These are phyloP conservation scores for Lophiotrema nucula DNA, from an alignment of 495 filamentous ascomycete genomes.

Conservation along the genomic window DNA sequence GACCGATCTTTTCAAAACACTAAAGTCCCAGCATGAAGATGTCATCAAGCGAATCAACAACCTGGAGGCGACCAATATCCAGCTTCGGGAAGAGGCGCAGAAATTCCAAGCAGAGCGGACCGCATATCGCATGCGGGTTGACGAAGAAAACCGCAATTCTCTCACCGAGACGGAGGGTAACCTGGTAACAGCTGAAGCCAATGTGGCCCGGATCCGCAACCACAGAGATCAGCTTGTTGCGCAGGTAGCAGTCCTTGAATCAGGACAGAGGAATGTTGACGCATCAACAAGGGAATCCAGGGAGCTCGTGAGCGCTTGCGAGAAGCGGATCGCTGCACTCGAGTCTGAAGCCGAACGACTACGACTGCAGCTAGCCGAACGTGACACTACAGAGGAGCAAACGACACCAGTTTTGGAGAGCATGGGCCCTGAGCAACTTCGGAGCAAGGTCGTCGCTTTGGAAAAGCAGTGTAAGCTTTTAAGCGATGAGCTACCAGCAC, in stretches of 20 bases:
- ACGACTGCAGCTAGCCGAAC: conserved; percentile 51
- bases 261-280: conserved; percentile 72
- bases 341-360: conserved; percentile 79
- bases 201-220: conserved; percentile 79
- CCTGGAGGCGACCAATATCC: conserved; percentile 82
- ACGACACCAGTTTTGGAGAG: conserved; percentile 43
- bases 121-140: conserved; percentile 72
- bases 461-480: conserved; percentile 78
- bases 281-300: conserved; percentile 65
- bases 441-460: conserved; percentile 66
- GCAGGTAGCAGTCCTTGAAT: conserved; percentile 76
- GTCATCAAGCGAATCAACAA: conserved; percentile 88
- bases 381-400: conserved; percentile 34
- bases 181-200: conserved; percentile 74
- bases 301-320: conserved; percentile 73
- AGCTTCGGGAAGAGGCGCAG: conserved; percentile 79
- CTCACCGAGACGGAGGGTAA: conserved; percentile 77
- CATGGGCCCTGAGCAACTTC: conserved; percentile 65
- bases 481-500: conserved; percentile 78
- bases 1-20: conserved; percentile 86
- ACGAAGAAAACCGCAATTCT: conserved; percentile 68
- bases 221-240: conserved; percentile 79
- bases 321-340: conserved; percentile 70
- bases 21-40: conserved; percentile 88
- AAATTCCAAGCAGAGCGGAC: conserved; percentile 82